Conservation (phyloP, 495 filamentous ascomycete genomes). For the Ascobolus immersus region DNA sequence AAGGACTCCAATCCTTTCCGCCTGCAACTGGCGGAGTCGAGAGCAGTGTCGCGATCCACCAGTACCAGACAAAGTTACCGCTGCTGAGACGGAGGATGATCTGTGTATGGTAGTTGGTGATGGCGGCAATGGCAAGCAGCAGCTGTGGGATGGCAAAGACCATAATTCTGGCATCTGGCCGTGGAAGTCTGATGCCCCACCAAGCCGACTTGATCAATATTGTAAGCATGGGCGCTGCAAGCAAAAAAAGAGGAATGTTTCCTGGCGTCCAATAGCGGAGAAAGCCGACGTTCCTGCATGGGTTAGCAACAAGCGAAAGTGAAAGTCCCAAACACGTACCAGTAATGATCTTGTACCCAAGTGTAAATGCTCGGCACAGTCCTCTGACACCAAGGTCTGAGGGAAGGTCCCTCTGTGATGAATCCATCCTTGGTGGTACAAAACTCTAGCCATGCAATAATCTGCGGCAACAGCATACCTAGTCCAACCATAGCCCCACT, state of each 20-base stretch:
- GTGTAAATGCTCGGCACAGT: conserved; percentile 61
- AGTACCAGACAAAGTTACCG: conserved; percentile 74
- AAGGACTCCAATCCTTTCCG: conserved; percentile 16
- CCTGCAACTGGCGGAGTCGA: conserved; percentile 11
- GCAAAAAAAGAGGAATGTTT: conserved; percentile 67
- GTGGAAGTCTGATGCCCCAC: conserved; percentile 15
- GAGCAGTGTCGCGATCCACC: conserved; percentile 36
- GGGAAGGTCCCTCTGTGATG: conserved; percentile 8
- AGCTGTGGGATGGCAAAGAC: conserved; percentile 49
- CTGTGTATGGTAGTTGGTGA: conserved; percentile 71
- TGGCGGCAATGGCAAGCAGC: conserved; percentile 39
- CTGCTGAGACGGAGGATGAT: conserved; percentile 77
- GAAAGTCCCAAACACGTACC: too few relatives aligned
- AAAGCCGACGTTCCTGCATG: conserved; percentile 53
- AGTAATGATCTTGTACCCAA: conserved; percentile 74
- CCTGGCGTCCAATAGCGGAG: conserved; percentile 71
- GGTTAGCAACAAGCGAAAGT: too few relatives aligned
- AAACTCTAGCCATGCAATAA: conserved; percentile 44
- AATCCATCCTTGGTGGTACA: conserved; percentile 22
- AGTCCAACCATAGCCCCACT: conserved; percentile 40
- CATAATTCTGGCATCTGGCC: conserved; percentile 13
- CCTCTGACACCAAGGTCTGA: conserved; percentile 48
- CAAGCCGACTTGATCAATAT: conserved; percentile 36
- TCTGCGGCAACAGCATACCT: conserved; percentile 47
- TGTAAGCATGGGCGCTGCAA: conserved; percentile 55